A percentile compares a stretch with the other conserved stretches of the same genome.
These are phyloP conservation scores for Polychytrium aggregatum DNA, from an alignment of 192 early-diverging fungal genomes.

Conservation along the genomic window DNA sequence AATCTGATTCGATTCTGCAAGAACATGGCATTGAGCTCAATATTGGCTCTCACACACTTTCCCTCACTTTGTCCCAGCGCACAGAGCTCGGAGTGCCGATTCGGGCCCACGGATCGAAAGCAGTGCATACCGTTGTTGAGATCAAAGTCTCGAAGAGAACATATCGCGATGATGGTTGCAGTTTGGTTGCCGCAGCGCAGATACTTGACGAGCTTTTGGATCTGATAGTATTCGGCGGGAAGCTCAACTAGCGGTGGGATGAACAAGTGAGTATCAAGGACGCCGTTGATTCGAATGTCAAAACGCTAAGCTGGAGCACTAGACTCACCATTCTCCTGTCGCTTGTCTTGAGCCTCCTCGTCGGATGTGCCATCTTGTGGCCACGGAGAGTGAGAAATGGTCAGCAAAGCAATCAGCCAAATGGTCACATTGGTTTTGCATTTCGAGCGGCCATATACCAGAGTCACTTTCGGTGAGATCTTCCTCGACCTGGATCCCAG, in stretches of 20 bases:
- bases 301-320: too few relatives aligned
- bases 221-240: constrained; percentile 50
- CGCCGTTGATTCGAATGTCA: too few relatives aligned
- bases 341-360: constrained; percentile 44
- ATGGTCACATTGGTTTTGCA: neutral
- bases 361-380: constrained; percentile 25
- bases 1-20: constrained; percentile 43
- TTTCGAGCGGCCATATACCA: constrained; percentile 6
- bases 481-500: constrained; percentile 22
- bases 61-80: too few relatives aligned
- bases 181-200: constrained; percentile 51
- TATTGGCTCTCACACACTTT: too few relatives aligned
- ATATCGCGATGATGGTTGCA: constrained; percentile 56
- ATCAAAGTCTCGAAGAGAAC: constrained; percentile 51
- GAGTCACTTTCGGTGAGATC: constrained; percentile 29
- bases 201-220: constrained; percentile 55
- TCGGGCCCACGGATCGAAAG: neutral
- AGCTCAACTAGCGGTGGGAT: constrained; percentile 48
- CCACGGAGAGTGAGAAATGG: too few relatives aligned
- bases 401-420: neutral
- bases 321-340: constrained; percentile 44
- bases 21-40: neutral
- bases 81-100: constrained; percentile 4
- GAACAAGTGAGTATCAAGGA: too few relatives aligned
- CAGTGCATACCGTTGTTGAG: constrained; percentile 32